A percentile compares a stretch with the other conserved stretches of the same genome.
These are phyloP conservation scores for Gillenia trifoliata DNA, from an alignment of 306 rosid genomes.

Conservation along the genomic window DNA sequence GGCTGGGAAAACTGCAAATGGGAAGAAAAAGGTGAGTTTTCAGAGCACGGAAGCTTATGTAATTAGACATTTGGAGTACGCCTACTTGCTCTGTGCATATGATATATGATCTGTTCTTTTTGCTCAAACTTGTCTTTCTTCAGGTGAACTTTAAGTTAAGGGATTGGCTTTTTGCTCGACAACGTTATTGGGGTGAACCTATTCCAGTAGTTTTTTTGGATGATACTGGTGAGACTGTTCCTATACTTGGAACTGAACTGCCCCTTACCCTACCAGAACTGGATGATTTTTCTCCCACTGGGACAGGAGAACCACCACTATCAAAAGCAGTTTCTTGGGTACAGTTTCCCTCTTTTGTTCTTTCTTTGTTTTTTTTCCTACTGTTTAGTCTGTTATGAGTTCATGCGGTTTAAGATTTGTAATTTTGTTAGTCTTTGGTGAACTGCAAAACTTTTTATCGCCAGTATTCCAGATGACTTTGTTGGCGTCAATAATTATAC, in stretches of 20 bases:
- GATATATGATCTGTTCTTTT: conserved; percentile 13
- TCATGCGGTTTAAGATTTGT: not conserved
- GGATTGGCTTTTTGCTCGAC: conserved; percentile 99
- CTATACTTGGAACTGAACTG: conserved; percentile 68
- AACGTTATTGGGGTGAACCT: conserved; percentile 99
- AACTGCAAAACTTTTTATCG: not conserved
- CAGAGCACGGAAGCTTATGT: conserved; percentile 14
- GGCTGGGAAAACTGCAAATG: conserved; percentile 82
- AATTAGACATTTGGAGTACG: not conserved
- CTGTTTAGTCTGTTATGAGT: not conserved
- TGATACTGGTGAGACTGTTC: conserved; percentile 62
- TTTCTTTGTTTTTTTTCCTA: not conserved
- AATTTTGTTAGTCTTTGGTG: not conserved
- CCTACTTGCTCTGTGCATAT: not conserved
- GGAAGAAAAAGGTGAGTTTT: conserved; percentile 72
- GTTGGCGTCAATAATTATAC: conserved; percentile 3
- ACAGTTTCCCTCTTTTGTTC: conserved; percentile 4
- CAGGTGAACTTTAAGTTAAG: conserved; percentile 94
- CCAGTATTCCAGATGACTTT: not conserved
- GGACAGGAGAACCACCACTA: conserved; percentile 95
- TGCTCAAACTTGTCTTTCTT: conserved; percentile 20
- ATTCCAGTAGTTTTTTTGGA: conserved; percentile 88
- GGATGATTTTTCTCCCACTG: conserved; percentile 94
- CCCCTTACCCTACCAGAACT: conserved; percentile 89
- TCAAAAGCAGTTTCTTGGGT: conserved; percentile 89